phyloP scores from a whole-genome alignment of 2,329 filamentous ascomycete species.

The Daldinia sp. region DNA sequence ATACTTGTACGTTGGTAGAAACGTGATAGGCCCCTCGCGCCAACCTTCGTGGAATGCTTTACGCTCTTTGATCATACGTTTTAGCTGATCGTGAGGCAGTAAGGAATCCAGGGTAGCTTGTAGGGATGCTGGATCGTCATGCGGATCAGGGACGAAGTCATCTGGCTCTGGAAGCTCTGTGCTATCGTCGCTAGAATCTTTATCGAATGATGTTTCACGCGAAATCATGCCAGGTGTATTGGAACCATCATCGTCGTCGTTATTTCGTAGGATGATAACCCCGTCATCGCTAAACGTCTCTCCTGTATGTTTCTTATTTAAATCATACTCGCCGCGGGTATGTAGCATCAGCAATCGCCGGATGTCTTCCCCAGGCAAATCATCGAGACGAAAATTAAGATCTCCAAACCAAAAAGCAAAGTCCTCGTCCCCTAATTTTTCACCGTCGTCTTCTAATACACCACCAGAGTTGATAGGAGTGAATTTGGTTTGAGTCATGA shows the following conservation, averaged over 20 bases:
- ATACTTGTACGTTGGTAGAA: conserved; percentile 97
- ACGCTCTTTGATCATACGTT: conserved; percentile 76
- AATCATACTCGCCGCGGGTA: conserved; percentile 80
- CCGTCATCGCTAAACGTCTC: conserved; percentile 60
- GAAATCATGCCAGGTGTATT: conserved; percentile 51
- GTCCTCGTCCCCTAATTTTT: conserved; percentile 87
- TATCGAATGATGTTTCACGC: conserved; percentile 50
- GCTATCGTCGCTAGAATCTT: conserved; percentile 51
- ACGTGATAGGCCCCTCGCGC: conserved; percentile 87
- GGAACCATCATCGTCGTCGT: conserved; percentile 60
- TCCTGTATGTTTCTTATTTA: conserved; percentile 58
- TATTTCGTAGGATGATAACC: conserved; percentile 64
- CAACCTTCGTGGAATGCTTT: conserved; percentile 92
- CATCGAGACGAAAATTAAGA: conserved; percentile 92
- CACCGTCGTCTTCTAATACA: conserved; percentile 72
- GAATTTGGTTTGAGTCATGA: conserved; percentile 81
- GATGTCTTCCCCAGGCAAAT: conserved; percentile 90
- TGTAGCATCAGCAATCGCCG: conserved; percentile 85
- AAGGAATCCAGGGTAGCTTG: conserved; percentile 90
- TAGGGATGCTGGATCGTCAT: conserved; percentile 84
- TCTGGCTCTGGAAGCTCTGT: conserved; percentile 69
- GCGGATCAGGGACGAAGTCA: conserved; percentile 74
- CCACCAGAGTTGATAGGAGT: conserved; percentile 76
- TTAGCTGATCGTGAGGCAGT: conserved; percentile 89
- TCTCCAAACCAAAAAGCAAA: conserved; percentile 98